Evolutionary conservation across 2,329 filamentous ascomycete genomes (phyloP), one percentile per base, ranked within the genome.

Genomic region (Ophiosphaerella narmari): DNA sequence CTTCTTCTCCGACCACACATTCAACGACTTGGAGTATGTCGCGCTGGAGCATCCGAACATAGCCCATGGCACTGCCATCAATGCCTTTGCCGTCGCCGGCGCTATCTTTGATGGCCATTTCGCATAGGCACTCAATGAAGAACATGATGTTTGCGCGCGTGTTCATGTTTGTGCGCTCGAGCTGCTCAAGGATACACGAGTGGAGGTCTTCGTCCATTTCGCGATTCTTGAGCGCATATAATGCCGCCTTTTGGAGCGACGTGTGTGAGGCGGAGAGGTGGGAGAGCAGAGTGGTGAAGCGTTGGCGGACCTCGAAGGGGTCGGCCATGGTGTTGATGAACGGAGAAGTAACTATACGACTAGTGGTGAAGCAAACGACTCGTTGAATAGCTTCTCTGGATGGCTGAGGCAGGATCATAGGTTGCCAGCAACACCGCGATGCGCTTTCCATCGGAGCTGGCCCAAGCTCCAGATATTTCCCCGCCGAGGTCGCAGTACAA

Each of bases 101-200:
- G 56, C 85, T 84, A 59, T 91, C 89, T 59, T 86, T 88, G 55
- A 85, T 82, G 18, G 91, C 89, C 75, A 91, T 82, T 70, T 97
- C 93, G 70, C 95, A 89, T 61, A 99, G 90, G 62, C 93, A 89
- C 68, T 97, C 93, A 68, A 99, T 88, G 75, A 99, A 99, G 76
- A 96, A 99, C 89, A 99, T 96, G 73, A 99, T 97, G 72, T 99
- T 99, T 51, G 94, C 95, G 53, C 93, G 84, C 43, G 88, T 96
- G 75, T 99, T 99, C 89, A 99, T 96, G 60, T 90, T 93, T 61
- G 90, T 96, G 84, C 86, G 83, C 74, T 97, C 93, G 26, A 99
- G 82, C 74, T 97, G 93, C 76, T 99, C 94, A 37, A 99, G 77
- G 65, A 99, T 97, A 75, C 95, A 99, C 16, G 90, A 96, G 74